These are phyloP conservation scores for Hyaloscypha finlandica DNA, from an alignment of 495 filamentous ascomycete species.

Conservation along the genomic window DNA sequence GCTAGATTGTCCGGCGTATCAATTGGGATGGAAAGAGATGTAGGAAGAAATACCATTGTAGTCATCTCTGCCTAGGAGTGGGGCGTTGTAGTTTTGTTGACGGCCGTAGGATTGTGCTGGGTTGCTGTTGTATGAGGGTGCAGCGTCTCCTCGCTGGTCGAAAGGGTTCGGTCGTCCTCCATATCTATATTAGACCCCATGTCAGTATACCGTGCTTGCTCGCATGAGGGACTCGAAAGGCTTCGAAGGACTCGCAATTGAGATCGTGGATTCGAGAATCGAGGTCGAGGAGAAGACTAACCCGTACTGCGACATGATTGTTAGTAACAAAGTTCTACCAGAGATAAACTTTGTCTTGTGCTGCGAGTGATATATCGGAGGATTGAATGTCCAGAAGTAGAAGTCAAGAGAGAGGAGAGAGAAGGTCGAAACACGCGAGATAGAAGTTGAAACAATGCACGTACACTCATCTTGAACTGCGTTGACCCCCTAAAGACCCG, in stretches of 20 bases:
- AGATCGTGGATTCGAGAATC: not conserved
- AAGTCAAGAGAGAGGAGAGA: slow-evolving; percentile 1
- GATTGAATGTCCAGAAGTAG: slow-evolving; percentile 16
- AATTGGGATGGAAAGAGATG: slow-evolving; percentile 27
- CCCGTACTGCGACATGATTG: slow-evolving; percentile 34
- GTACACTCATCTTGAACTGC: slow-evolving; percentile 40
- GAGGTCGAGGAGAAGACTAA: slow-evolving; percentile 19
- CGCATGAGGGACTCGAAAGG: not conserved
- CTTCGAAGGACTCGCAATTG: not conserved
- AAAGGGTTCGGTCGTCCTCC: slow-evolving; percentile 52
- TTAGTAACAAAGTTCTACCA: slow-evolving; percentile 28
- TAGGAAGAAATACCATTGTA: slow-evolving; percentile 44
- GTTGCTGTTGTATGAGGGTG: slow-evolving; percentile 36
- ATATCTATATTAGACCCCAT: slow-evolving; percentile 33
- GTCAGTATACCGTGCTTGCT: slow-evolving; percentile 10
- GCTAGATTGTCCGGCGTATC: slow-evolving; percentile 11
- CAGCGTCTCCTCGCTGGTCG: slow-evolving; percentile 42
- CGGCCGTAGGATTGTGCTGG: slow-evolving; percentile 35
- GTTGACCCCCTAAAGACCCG: slow-evolving; percentile 16
- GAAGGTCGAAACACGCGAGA: slow-evolving; percentile 14
- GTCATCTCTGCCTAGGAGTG: slow-evolving; percentile 46
- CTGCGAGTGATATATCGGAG: slow-evolving; percentile 8
- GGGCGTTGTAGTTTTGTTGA: slow-evolving; percentile 39
- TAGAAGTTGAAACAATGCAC: slow-evolving; percentile 31
- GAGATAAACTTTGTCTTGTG: slow-evolving; percentile 32